Conservation (phyloP, 345 rosid genomes). For the Boechera divaricarpa region DNA sequence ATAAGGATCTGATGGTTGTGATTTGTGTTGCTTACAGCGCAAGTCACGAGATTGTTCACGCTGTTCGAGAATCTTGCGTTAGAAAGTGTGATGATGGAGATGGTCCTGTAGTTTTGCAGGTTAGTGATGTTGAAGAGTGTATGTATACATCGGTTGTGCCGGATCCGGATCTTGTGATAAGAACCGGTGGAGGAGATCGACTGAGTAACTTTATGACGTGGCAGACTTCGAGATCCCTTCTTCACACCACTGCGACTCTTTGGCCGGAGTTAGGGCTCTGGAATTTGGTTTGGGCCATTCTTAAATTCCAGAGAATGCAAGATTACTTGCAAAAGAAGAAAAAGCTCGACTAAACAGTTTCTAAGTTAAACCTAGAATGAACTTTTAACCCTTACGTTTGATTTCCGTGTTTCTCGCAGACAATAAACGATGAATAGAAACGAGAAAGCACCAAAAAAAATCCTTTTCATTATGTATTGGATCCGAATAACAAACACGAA, state of each 20-base stretch:
- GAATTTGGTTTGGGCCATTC: conserved; percentile 67
- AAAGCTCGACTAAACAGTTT: conserved; percentile 35
- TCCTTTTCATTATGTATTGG: conserved; percentile 24
- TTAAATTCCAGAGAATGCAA: conserved; percentile 58
- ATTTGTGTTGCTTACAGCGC: conserved; percentile 69
- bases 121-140: conserved; percentile 54
- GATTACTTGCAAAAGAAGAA: conserved; percentile 59
- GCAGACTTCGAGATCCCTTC: conserved; percentile 58
- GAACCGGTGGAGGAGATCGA: conserved; percentile 74
- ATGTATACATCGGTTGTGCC: conserved; percentile 62
- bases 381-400: neutral
- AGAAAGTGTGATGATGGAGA: conserved; percentile 39
- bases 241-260: conserved; percentile 54
- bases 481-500: conserved; percentile 1
- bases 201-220: conserved; percentile 67
- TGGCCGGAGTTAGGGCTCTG: conserved; percentile 78
- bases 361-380: neutral
- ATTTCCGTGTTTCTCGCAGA: conserved; percentile 3
- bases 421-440: neutral
- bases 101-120: conserved; percentile 38
- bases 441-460: neutral
- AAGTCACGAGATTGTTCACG: conserved; percentile 74
- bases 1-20: conserved; percentile 41
- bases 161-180: conserved; percentile 69
- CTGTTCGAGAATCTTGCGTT: conserved; percentile 65